Conservation (phyloP, 768 basidiomycete species). For the Daedaleopsis sinensis region DNA sequence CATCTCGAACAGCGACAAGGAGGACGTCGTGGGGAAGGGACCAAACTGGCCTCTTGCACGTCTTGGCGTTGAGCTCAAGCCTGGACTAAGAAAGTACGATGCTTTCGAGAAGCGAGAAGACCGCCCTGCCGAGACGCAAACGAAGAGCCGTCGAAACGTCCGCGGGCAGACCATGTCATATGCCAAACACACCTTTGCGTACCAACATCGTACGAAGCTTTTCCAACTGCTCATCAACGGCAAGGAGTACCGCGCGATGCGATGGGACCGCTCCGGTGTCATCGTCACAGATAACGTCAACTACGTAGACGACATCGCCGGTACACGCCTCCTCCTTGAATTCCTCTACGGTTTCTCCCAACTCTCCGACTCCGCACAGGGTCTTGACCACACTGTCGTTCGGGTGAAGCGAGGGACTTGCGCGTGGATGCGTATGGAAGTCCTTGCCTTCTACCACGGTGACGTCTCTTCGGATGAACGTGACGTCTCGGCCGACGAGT, state of each 20-base stretch:
- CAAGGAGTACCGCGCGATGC: neutral
- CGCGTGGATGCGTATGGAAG: neutral
- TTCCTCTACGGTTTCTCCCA: neutral
- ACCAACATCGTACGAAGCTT: neutral
- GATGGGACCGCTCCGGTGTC: constrained; percentile 3
- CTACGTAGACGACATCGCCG: constrained; percentile 1
- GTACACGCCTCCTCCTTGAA: neutral
- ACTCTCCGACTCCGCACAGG: neutral
- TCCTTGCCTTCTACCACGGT: neutral
- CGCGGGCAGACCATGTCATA: neutral
- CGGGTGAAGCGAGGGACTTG: neutral
- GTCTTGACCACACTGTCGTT: constrained; percentile 3
- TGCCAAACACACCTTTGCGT: neutral
- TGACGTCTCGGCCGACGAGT: too few species aligned
- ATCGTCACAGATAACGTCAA: neutral
- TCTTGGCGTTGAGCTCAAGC: too few species aligned
- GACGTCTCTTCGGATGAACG: neutral
- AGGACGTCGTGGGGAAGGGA: too few species aligned
- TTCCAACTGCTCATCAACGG: neutral
- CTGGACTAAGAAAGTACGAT: too few species aligned
- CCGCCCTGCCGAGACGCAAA: too few species aligned
- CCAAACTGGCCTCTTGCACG: too few species aligned
- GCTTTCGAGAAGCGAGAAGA: too few species aligned
- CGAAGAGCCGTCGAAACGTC: neutral
- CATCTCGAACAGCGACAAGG: too few species aligned